These are phyloP conservation scores for Luzula sylvatica DNA, from an alignment of 176 grass and related monocot species.

Conservation along the genomic window DNA sequence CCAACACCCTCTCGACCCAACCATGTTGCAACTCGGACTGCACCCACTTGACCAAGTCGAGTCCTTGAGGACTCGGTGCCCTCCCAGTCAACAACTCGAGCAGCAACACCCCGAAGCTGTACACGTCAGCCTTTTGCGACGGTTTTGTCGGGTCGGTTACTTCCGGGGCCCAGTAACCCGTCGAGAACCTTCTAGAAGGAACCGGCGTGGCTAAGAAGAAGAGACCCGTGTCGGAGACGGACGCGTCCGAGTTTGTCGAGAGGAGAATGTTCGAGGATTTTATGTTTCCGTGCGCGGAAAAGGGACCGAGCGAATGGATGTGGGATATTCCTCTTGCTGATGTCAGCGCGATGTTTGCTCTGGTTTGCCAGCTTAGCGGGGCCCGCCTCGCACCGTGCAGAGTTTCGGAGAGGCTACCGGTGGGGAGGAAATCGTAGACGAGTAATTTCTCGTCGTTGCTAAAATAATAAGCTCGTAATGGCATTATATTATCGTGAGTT, in stretches of 20 bases:
- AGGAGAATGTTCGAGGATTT: slow-evolving; percentile 89
- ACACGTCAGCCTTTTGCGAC: slow-evolving; percentile 72
- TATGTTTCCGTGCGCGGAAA: slow-evolving; percentile 59
- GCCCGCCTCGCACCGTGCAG: slow-evolving; percentile 53
- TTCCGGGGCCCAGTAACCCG: slow-evolving; percentile 61
- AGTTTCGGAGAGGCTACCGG: slow-evolving; percentile 58
- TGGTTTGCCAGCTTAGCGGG: slow-evolving; percentile 40
- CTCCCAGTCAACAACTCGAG: slow-evolving; percentile 69
- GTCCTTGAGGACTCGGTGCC: slow-evolving; percentile 33
- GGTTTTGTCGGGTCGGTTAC: slow-evolving; percentile 46
- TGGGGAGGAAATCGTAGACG: slow-evolving; percentile 68
- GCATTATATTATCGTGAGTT: slow-evolving; percentile 53
- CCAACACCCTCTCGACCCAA: slow-evolving; percentile 50
- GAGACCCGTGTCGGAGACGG: slow-evolving; percentile 55
- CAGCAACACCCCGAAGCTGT: slow-evolving; percentile 77
- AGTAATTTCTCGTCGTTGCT: slow-evolving; percentile 89
- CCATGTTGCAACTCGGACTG: slow-evolving; percentile 52
- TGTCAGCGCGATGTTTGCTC: slow-evolving; percentile 51
- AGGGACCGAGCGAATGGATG: slow-evolving; percentile 58
- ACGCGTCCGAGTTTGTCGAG: neutral
- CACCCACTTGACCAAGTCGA: slow-evolving; percentile 69
- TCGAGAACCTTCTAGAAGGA: slow-evolving; percentile 23
- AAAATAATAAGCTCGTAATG: slow-evolving; percentile 67
- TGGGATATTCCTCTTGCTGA: slow-evolving; percentile 50
- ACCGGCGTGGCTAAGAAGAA: slow-evolving; percentile 41